Evolutionary conservation across 176 grass and related monocot genomes (phyloP).

Genomic region (Hordeum marinum): DNA sequence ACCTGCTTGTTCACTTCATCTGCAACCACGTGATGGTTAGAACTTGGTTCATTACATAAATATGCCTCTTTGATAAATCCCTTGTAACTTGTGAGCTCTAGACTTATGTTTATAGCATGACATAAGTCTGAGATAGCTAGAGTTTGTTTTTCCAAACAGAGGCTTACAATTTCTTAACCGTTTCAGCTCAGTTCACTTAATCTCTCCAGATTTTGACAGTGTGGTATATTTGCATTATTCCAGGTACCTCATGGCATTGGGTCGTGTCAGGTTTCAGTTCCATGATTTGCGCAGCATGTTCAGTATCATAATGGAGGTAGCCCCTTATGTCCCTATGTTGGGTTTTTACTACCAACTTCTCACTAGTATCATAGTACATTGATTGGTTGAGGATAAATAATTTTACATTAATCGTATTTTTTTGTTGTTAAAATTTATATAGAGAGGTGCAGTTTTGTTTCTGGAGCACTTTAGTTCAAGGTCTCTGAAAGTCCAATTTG

Average conservation of each 20-base stretch:
- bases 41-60: background rate
- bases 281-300: conserved; percentile 55
- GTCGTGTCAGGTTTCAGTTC: conserved; percentile 62
- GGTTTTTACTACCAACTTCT: conserved; percentile 2
- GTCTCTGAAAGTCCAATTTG: background rate
- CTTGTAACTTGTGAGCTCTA: background rate
- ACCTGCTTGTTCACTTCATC: background rate
- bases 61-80: background rate
- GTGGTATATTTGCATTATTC: conserved; percentile 15
- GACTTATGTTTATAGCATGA: background rate
- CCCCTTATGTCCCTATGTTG: background rate
- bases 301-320: conserved; percentile 68
- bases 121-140: background rate
- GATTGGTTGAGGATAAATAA: background rate
- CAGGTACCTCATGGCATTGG: conserved; percentile 57
- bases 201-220: background rate
- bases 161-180: background rate
- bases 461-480: background rate
- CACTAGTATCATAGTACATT: background rate
- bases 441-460: background rate
- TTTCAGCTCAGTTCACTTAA: background rate
- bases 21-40: background rate
- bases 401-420: background rate
- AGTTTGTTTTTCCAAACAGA: background rate
- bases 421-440: background rate